Base-by-base conservation (phyloP, 306 rosid species). In the Trifolium repens region DNA sequence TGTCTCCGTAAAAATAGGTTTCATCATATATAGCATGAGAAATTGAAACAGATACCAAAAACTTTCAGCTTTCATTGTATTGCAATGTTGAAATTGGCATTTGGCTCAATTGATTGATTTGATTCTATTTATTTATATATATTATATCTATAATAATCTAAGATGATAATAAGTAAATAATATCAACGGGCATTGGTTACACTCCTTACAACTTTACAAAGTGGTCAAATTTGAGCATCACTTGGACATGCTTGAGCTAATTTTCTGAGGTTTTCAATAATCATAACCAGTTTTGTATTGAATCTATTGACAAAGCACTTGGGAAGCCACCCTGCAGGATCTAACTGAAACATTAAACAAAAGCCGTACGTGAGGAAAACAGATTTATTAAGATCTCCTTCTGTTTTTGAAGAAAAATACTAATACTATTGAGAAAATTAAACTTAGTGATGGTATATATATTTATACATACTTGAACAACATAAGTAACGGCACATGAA, bases 301-400 rank as follows among this genome's bases (percentile, higher is more conserved):
- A 90, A 82, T 30, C 94, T 86, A 83, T 92, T 87, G 43, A 92
- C 96, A 84, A 92, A 92, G 84, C 97, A 92, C 86, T 89, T 88
- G 57, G 96, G 97, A 43, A 92, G 76, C 94, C 96, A 92, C 60
- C 97, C 97, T 40, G 96, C 96, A 67, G 96, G 96, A 86, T 92
- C 97, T 44, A 92, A 80, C 96, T 92, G 89, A 49, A 78, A 73
- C 7, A 74, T 27, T 27, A 30, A 30, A 71, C 54, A 67, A 8
- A 16, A n/a, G 30, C 5, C 30, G 30, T 1, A 27, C 3, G 12
- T 5, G n/a, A 60, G 9, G 19, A 57, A 24, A 11, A 43, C 34
- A 43, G 15, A 47, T 17, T 49, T 49, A 15, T 15, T 49, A 49
- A 7, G 22, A 50, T 50, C n/a, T 44, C 15, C n/a, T 49, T n/a